phyloP scores from a whole-genome alignment of 208 protist species.

The Acanthamoeba triangularis region DNA sequence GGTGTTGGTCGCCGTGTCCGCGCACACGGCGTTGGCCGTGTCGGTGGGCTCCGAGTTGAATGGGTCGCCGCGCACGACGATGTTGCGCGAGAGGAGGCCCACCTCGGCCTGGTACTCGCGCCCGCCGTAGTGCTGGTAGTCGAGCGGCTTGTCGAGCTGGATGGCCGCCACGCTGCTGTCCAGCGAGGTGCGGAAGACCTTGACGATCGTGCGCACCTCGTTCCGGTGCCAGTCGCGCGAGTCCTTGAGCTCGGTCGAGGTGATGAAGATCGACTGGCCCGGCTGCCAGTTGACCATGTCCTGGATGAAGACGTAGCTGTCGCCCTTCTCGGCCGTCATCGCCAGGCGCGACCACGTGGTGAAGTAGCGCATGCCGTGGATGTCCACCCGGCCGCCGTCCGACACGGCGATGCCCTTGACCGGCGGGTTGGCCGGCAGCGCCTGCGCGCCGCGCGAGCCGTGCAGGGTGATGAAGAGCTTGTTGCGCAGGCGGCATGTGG shows the following conservation, averaged over 20 bases:
- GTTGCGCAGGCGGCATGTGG: constrained; percentile 75
- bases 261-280: constrained; percentile 86
- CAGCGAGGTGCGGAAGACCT: background rate
- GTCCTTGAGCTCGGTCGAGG: constrained; percentile 83
- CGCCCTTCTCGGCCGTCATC: constrained; percentile 74
- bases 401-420: constrained; percentile 79
- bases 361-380: constrained; percentile 83
- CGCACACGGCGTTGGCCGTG: constrained; percentile 45
- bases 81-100: constrained; percentile 83
- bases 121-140: constrained; percentile 85
- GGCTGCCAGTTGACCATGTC: constrained; percentile 87
- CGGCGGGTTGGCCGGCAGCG: background rate
- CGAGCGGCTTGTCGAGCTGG: constrained; percentile 71
- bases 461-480: constrained; percentile 78
- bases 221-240: constrained; percentile 81
- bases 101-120: constrained; percentile 89
- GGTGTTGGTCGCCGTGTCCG: background rate
- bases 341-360: constrained; percentile 84
- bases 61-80: constrained; percentile 79
- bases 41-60: background rate
- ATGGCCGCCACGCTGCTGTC: constrained; percentile 75
- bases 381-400: constrained; percentile 65
- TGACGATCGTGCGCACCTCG: constrained; percentile 78
- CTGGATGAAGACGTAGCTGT: constrained; percentile 79
- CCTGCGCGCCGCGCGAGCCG: constrained; percentile 7